Conservation (phyloP, 1,284 basidiomycete genomes). For the Trametes sp. region DNA sequence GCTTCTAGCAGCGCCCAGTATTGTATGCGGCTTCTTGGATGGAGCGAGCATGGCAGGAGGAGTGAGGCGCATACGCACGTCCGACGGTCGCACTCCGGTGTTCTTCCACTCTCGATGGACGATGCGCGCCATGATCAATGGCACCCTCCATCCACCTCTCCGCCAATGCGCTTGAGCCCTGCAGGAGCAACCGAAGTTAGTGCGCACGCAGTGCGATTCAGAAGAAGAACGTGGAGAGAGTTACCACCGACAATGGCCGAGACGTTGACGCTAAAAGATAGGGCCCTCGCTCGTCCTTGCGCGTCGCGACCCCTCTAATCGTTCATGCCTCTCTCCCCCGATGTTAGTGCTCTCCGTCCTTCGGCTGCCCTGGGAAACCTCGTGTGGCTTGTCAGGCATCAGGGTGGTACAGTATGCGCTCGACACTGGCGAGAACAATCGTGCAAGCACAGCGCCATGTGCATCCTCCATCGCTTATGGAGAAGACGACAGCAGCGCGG, state of each 20-base stretch:
- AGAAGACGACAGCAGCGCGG: neutral
- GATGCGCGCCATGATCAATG: constrained; percentile 1
- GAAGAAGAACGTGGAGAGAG: constrained; percentile 1
- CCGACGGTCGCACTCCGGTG: constrained; percentile 32
- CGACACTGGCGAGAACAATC: neutral
- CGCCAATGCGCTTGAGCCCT: neutral
- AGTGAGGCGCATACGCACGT: constrained; percentile 9
- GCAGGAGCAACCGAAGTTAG: constrained; percentile 16
- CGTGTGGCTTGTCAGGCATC: neutral
- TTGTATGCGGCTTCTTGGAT: constrained; percentile 7
- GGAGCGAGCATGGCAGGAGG: constrained; percentile 1
- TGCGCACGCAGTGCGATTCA: constrained; percentile 7
- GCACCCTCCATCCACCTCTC: neutral
- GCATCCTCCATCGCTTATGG: constrained; percentile 5
- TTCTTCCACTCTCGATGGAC: constrained; percentile 22
- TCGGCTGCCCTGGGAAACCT: neutral
- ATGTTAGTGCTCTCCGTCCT: neutral
- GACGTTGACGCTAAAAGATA: constrained; percentile 3
- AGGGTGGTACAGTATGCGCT: neutral
- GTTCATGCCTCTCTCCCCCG: neutral
- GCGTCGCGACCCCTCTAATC: neutral
- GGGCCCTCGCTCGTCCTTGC: neutral
- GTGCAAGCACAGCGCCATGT: constrained; percentile 2
- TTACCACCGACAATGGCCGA: neutral
- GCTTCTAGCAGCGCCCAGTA: constrained; percentile 2